A percentile compares a stretch with the other conserved stretches of the same genome.
Evolutionary conservation across 106 monocot species (phyloP).

Genomic region (Posidonia australis): DNA sequence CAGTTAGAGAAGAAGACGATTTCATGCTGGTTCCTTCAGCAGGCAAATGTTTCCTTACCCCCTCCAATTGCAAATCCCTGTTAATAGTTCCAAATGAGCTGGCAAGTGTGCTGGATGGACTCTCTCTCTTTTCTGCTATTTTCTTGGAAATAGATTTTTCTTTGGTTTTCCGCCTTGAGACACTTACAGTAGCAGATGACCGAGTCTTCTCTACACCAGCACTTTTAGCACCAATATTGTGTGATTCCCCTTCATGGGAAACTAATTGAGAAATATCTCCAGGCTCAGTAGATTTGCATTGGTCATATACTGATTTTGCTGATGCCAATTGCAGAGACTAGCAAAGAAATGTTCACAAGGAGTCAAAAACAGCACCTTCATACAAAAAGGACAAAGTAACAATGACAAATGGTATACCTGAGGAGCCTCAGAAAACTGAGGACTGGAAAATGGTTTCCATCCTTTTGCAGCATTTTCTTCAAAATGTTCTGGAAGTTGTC

Average conservation of each 20-base stretch:
- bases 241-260: constrained; percentile 6
- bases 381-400: neutral
- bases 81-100: constrained; percentile 4
- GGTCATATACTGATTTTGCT: neutral
- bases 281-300: constrained; percentile 10
- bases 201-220: constrained; percentile 15
- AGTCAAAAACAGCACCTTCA: neutral
- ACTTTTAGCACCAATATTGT: constrained; percentile 7
- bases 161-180: constrained; percentile 24
- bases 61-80: constrained; percentile 22
- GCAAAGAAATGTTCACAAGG: neutral
- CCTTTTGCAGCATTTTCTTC: constrained; percentile 21
- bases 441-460: constrained; percentile 38
- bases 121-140: constrained; percentile 13
- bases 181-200: constrained; percentile 4
- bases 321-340: neutral
- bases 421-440: constrained; percentile 18
- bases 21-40: constrained; percentile 19
- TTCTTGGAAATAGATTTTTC: constrained; percentile 22
- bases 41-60: constrained; percentile 16
- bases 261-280: constrained; percentile 16
- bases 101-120: constrained; percentile 7
- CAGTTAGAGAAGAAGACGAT: constrained; percentile 15
- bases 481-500: constrained; percentile 24
- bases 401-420: constrained; percentile 24